Evolutionary conservation across 139 green algal genomes (phyloP), one percentile per base, ranked within the genome.

Genomic region (Micromonas commoda): DNA sequence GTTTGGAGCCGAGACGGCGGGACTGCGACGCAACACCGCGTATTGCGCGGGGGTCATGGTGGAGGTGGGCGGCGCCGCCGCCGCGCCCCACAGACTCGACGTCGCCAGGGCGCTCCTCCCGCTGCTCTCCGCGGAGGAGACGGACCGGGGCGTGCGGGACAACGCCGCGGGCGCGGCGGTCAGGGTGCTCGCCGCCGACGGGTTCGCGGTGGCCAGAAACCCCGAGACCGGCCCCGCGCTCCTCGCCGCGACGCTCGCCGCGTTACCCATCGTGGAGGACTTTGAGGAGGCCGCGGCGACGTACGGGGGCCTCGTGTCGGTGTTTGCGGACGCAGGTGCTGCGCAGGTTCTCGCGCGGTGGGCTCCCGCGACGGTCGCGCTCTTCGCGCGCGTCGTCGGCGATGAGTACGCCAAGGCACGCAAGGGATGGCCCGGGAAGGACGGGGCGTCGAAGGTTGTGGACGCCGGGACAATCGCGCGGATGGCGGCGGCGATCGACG

Each of bases 41-140:
- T 73, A 73, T 35, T 51, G 31, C 66, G 66, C 66, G 29, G 66
- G 66, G 20, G 35, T 77, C 1, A 26, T 64, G 26, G 71, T 65
- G 71, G 38, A 75, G 35, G 5, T 74, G 84, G 77, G 85, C 83
- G 64, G 33, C 74, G 28, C 21, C 20, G 32, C 28, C 34, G 53
- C 32, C 23, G 35, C 2, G 2, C 28, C 24, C n/a, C 21, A 2
- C 34, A 57, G 16, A 16, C 24, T 5, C 61, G 16, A 6, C 9
- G 9, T 68, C 61, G 61, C 61, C 16, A 13, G 4, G 4, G 61
- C 61, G 61, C 61, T 68, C 61, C 16, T 20, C 16, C 9, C 61
- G n/a, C 13, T 68, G 16, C 61, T 68, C 61, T 6, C 4, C 16
- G 61, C 6, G 16, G 61, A 68, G 61, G 61, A 68, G 4, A 5